Evolutionary conservation across 352 stramenopile species (phyloP).

Genomic region (Pythium sukuiense): DNA sequence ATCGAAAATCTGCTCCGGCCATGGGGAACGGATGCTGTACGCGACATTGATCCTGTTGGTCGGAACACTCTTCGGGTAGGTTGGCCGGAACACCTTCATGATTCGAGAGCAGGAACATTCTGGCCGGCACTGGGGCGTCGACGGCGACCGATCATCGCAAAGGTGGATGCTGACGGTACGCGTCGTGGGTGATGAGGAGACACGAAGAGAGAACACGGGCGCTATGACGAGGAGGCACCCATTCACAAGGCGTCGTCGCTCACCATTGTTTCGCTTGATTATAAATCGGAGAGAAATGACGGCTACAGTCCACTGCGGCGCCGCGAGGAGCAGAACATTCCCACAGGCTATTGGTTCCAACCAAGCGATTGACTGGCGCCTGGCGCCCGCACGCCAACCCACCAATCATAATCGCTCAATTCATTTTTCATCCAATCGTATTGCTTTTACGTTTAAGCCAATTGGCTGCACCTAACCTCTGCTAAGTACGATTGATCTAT

Average conservation of each 20-base stretch:
- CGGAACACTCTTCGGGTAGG: background rate
- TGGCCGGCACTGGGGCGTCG: background rate
- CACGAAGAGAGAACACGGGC: conserved; percentile 3
- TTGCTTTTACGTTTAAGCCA: conserved; percentile 2
- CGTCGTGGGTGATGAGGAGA: background rate
- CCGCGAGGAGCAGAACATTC: conserved; percentile 10
- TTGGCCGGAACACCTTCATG: background rate
- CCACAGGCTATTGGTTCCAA: conserved; percentile 26
- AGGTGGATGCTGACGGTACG: background rate
- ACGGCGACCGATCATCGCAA: background rate
- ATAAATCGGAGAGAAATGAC: conserved; percentile 36
- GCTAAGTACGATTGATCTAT: conserved; percentile 18
- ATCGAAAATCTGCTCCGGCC: background rate
- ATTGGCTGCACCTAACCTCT: conserved; percentile 1
- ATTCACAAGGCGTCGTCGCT: conserved; percentile 18
- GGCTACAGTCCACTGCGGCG: background rate
- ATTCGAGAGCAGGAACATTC: background rate
- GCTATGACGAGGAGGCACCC: conserved; percentile 1
- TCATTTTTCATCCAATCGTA: conserved; percentile 16
- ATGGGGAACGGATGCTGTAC: background rate
- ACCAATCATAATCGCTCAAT: conserved; percentile 5
- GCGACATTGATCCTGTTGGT: background rate
- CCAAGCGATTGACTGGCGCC: conserved; percentile 32
- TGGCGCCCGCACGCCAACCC: conserved; percentile 15
- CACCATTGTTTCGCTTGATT: conserved; percentile 65